Evolutionary conservation across 2,329 filamentous ascomycete genomes (phyloP).

Genomic region (Trichoderma gracile): DNA sequence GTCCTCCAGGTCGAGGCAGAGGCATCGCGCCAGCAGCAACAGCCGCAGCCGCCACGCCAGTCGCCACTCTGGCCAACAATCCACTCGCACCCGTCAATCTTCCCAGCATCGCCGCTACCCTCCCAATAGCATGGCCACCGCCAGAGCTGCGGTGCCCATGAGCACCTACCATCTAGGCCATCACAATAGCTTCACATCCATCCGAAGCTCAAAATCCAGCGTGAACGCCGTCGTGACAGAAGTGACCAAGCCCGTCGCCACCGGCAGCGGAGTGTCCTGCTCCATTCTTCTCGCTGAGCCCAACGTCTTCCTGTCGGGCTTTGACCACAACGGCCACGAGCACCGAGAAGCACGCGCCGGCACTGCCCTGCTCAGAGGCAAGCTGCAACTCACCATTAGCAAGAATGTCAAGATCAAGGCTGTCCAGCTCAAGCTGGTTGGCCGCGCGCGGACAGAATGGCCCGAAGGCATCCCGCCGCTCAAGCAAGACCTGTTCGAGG

Average conservation of each 20-base stretch:
- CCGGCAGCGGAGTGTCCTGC: constrained; percentile 72
- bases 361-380: constrained; percentile 85
- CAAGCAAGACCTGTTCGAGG: constrained; percentile 80
- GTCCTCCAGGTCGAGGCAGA: constrained; percentile 20
- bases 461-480: constrained; percentile 90
- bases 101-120: constrained; percentile 18
- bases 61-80: not conserved
- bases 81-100: not conserved
- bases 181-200: constrained; percentile 54
- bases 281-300: constrained; percentile 76
- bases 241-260: constrained; percentile 72
- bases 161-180: constrained; percentile 37
- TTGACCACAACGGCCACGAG: constrained; percentile 67
- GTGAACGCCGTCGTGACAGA: constrained; percentile 56
- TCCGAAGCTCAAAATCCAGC: constrained; percentile 50
- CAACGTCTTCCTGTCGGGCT: constrained; percentile 76
- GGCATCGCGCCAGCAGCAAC: constrained; percentile 5
- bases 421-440: constrained; percentile 81
- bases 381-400: constrained; percentile 75
- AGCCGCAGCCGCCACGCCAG: constrained; percentile 20
- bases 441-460: constrained; percentile 89
- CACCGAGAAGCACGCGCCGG: constrained; percentile 57
- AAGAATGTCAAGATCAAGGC: constrained; percentile 94
- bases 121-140: constrained; percentile 31
- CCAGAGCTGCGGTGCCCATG: constrained; percentile 29